These are phyloP conservation scores for Eutrema heterophyllum DNA, from an alignment of 345 rosid species.

Conservation along the genomic window DNA sequence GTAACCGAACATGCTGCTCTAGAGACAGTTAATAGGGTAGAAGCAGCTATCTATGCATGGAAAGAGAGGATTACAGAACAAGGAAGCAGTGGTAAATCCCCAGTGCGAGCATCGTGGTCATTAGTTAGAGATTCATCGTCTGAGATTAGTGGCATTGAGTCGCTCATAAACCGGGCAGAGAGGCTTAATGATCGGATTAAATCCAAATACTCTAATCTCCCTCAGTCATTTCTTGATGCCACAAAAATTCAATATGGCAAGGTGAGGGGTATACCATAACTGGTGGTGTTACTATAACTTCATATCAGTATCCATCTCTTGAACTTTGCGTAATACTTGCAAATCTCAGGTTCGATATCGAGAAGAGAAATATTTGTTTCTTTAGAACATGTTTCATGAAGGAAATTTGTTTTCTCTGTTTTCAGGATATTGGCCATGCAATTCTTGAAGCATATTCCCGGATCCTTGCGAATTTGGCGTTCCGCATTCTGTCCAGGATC, in stretches of 20 bases:
- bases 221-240: slow-evolving; percentile 79
- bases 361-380: not conserved
- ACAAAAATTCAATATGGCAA: slow-evolving; percentile 84
- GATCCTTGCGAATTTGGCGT: slow-evolving; percentile 61
- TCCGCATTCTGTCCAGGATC: slow-evolving; percentile 53
- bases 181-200: slow-evolving; percentile 48
- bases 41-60: slow-evolving; percentile 63
- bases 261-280: slow-evolving; percentile 33
- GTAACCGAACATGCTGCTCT: slow-evolving; percentile 58
- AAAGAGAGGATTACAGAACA: slow-evolving; percentile 52
- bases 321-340: not conserved
- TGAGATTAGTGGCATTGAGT: slow-evolving; percentile 52
- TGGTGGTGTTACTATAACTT: not conserved
- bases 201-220: slow-evolving; percentile 58
- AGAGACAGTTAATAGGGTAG: slow-evolving; percentile 58
- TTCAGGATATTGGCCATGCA: slow-evolving; percentile 70
- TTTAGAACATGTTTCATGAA: not conserved
- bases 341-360: not conserved
- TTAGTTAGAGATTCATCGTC: slow-evolving; percentile 59
- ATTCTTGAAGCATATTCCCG: slow-evolving; percentile 79
- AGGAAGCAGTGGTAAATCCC: slow-evolving; percentile 36
- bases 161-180: slow-evolving; percentile 53
- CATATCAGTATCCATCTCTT: not conserved
- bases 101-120: slow-evolving; percentile 52
- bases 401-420: not conserved